Percentiles rank a stretch among this genome's conserved stretches.
Conservation (phyloP, 192 early-diverging fungal genomes). For the Coemansia sp. region DNA sequence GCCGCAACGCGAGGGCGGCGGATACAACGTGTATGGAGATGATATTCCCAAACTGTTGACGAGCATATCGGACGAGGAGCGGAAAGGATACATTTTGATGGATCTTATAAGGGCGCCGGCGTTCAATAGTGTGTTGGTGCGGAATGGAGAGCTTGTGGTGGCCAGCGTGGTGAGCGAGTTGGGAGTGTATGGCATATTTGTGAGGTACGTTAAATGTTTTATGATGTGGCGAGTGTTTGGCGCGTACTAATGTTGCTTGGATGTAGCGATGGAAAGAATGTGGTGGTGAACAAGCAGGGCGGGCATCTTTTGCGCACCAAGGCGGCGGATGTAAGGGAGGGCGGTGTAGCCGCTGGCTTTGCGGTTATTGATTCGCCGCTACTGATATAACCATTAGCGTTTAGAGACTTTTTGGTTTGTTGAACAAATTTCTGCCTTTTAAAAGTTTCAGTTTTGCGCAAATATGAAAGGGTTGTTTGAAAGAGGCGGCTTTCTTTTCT, state of each 20-base stretch:
- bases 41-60: constrained; percentile 68
- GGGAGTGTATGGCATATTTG: constrained; percentile 89
- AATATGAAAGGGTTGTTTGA: too few species aligned
- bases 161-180: constrained; percentile 87
- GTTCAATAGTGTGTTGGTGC: constrained; percentile 71
- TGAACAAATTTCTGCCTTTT: background rate
- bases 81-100: constrained; percentile 92
- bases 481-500: background rate
- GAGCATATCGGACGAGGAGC: constrained; percentile 60
- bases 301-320: constrained; percentile 96
- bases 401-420: too few species aligned
- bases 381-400: constrained; percentile 52
- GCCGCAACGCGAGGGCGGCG: constrained; percentile 96
- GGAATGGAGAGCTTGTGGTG: constrained; percentile 68
- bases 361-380: constrained; percentile 87
- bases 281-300: constrained; percentile 69
- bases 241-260: background rate
- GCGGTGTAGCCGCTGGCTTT: constrained; percentile 95
- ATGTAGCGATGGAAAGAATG: constrained; percentile 55
- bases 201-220: constrained; percentile 57
- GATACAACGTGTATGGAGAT: constrained; percentile 87
- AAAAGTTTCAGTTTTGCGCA: background rate
- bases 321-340: constrained; percentile 78
- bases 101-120: constrained; percentile 83
- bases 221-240: background rate